phyloP scores from a whole-genome alignment of 192 early-diverging fungal genomes.

The Podila epigama region DNA sequence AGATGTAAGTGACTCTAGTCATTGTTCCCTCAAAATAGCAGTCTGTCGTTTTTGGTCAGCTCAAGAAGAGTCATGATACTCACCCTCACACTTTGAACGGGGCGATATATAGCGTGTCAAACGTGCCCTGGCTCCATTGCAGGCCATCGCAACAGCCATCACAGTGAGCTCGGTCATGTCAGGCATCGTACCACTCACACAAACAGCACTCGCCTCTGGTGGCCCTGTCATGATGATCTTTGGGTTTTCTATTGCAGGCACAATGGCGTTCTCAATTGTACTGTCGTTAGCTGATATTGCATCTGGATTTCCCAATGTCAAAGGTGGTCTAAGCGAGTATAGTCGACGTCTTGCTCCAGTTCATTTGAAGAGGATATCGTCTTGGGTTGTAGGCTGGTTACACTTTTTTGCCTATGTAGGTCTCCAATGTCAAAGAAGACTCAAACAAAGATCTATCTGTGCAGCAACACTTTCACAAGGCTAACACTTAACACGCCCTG shows the following conservation, averaged over 20 bases:
- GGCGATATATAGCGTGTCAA: conserved; percentile 20
- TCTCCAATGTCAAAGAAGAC: background rate
- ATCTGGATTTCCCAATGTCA: conserved; percentile 29
- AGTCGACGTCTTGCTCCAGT: conserved; percentile 27
- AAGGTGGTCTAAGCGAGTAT: conserved; percentile 35
- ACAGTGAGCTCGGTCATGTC: conserved; percentile 22
- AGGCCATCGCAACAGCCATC: conserved; percentile 10
- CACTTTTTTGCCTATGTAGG: conserved; percentile 38
- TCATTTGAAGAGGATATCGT: conserved; percentile 6
- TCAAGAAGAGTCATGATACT: too few species aligned
- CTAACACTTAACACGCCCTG: background rate
- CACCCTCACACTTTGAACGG: too few species aligned
- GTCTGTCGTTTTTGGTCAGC: too few species aligned
- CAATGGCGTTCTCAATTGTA: conserved; percentile 15
- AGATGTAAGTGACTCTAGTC: background rate
- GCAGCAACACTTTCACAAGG: background rate
- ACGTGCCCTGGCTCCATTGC: conserved; percentile 3
- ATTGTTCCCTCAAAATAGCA: background rate
- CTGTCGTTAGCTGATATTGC: conserved; percentile 34
- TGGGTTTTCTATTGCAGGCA: conserved; percentile 16
- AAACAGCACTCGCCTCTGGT: conserved; percentile 9
- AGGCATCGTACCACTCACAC: conserved; percentile 24
- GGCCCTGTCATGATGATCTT: conserved; percentile 26
- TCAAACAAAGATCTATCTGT: background rate
- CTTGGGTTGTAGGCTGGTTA: conserved; percentile 42